Evolutionary conservation across 1,284 basidiomycete species (phyloP).

Genomic region (Phellopilus nigrolimitatus): DNA sequence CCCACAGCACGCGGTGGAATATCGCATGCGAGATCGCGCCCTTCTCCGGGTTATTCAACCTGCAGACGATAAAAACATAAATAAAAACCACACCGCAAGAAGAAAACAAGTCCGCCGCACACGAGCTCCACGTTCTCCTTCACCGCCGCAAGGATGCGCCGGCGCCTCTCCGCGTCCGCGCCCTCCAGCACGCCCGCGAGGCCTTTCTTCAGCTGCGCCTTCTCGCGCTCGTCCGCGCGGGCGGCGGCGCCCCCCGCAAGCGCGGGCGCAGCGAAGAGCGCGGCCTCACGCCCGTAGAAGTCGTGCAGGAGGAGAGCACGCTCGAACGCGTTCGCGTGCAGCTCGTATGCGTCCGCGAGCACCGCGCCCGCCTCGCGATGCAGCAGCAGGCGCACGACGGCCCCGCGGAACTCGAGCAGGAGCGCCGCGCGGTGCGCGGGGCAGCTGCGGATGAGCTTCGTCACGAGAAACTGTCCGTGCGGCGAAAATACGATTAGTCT

Average conservation of each 20-base stretch:
- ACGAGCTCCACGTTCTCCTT: conserved; percentile 74
- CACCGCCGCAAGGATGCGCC: conserved; percentile 60
- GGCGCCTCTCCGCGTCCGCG: conserved; percentile 56
- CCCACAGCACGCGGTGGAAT: conserved; percentile 79
- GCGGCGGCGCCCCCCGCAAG: conserved; percentile 37
- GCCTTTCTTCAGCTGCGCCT: conserved; percentile 57
- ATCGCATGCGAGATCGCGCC: conserved; percentile 80
- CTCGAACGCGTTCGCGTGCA: conserved; percentile 81
- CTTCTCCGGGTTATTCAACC: conserved; percentile 88
- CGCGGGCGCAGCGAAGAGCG: conserved; percentile 54
- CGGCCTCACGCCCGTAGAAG: conserved; percentile 85
- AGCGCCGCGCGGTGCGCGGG: conserved; percentile 69
- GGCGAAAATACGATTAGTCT: no score
- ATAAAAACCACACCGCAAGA: conserved; percentile 11
- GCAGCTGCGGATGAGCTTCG: conserved; percentile 78
- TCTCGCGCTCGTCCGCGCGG: conserved; percentile 56
- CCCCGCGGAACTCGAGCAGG: conserved; percentile 69
- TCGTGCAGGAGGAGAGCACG: conserved; percentile 73
- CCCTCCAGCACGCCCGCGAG: conserved; percentile 63
- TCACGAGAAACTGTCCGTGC: conserved; percentile 81
- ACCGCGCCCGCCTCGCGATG: conserved; percentile 81
- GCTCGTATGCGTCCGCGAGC: conserved; percentile 82
- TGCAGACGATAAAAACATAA: conserved; percentile 32
- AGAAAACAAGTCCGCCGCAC: conserved; percentile 39
- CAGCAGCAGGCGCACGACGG: conserved; percentile 69